Evolutionary conservation across 805 yeast genomes (phyloP).

Genomic region (Yamadazyma laniorum): DNA sequence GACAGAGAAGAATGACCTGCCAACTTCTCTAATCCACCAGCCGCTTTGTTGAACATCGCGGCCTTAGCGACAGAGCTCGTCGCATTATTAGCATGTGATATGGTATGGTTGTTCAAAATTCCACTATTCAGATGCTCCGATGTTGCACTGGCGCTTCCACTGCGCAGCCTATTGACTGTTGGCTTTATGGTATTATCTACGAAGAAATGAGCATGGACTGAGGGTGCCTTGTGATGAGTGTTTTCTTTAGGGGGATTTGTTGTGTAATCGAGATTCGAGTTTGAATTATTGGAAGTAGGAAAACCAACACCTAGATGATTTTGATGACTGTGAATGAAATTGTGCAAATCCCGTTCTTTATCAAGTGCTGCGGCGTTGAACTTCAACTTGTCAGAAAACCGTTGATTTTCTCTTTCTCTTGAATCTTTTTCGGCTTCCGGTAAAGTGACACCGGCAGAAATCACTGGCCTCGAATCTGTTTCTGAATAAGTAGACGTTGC

Average conservation of each 20-base stretch:
- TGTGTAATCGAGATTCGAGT: conserved; percentile 24
- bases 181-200: conserved; percentile 63
- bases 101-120: not conserved
- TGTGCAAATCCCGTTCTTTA: conserved; percentile 53
- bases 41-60: conserved; percentile 3
- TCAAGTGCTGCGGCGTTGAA: conserved; percentile 8
- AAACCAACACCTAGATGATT: conserved; percentile 40
- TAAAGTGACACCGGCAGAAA: conserved; percentile 48
- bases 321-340: conserved; percentile 50
- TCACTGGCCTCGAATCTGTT: conserved; percentile 16
- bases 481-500: conserved; percentile 2
- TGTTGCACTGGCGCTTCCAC: conserved; percentile 33
- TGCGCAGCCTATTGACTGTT: conserved; percentile 35
- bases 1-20: conserved; percentile 8
- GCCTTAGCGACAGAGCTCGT: conserved; percentile 1
- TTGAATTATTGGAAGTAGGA: conserved; percentile 18
- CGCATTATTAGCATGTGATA: not conserved
- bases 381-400: conserved; percentile 6
- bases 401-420: conserved; percentile 3
- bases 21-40: conserved; percentile 13
- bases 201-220: conserved; percentile 78
- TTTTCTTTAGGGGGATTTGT: conserved; percentile 30
- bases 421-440: conserved; percentile 20
- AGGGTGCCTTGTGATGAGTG: conserved; percentile 51
- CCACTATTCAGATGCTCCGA: conserved; percentile 19